A percentile compares a stretch with the other conserved stretches of the same genome.
These are phyloP conservation scores for Ceriops tagal DNA, from an alignment of 345 rosid genomes.

Conservation along the genomic window DNA sequence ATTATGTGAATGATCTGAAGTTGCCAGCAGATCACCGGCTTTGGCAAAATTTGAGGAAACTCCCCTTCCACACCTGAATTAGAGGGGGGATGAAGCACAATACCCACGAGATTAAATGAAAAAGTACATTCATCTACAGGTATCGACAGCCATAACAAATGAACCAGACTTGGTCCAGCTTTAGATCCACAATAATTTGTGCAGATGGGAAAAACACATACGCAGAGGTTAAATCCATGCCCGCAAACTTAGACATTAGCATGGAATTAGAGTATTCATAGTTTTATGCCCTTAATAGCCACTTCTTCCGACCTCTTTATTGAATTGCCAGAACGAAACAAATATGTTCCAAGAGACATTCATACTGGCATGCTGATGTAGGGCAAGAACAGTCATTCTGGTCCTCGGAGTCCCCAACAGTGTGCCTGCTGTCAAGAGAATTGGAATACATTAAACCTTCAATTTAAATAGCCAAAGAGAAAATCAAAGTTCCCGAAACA, in stretches of 20 bases:
- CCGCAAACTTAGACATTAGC: conserved; percentile 3
- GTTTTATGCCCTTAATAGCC: neutral
- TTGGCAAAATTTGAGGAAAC: too few species aligned
- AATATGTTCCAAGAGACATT: neutral
- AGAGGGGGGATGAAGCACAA: too few species aligned
- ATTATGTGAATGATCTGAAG: too few species aligned
- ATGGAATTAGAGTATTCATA: neutral
- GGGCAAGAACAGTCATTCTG: conserved; percentile 9
- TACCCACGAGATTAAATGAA: too few species aligned
- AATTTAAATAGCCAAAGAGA: neutral
- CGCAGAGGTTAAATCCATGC: neutral
- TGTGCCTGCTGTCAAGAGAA: conserved; percentile 16
- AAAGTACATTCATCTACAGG: too few species aligned
- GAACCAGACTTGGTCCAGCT: too few species aligned
- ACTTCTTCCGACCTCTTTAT: conserved; percentile 18
- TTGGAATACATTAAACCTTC: neutral
- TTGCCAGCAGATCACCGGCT: too few species aligned
- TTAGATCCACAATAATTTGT: too few species aligned
- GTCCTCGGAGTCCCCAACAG: neutral
- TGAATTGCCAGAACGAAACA: conserved; percentile 5
- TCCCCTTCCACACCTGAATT: too few species aligned
- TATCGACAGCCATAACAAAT: too few species aligned
- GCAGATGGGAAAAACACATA: too few species aligned
- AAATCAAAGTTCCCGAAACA: neutral
- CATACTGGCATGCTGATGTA: neutral